Evolutionary conservation across 2,329 filamentous ascomycete genomes (phyloP), one percentile per base, ranked within the genome.

Genomic region (Fusarium pseudograminearum): DNA sequence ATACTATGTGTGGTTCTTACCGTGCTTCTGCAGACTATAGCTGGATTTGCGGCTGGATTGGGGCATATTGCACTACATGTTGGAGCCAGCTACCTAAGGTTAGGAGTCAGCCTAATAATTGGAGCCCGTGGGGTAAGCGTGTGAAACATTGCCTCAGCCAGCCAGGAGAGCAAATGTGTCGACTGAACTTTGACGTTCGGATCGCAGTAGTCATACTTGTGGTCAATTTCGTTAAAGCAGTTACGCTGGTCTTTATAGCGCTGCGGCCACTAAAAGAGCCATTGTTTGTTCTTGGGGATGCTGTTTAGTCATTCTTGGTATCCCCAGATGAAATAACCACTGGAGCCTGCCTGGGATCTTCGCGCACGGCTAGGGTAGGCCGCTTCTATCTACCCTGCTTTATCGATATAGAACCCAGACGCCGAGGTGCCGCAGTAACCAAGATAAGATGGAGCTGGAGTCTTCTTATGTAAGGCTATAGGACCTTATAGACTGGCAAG

Each of bases 401-500:
- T 16, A 26, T 44, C 2, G 9, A n/a, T 7, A 2, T 4, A 8
- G 7, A n/a, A 6, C 10, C 1, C 6, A 12, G 6, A n/a, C 2
- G 3, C 3, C 24, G 24, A 24, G 42, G 24, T 5, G 5, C 4
- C 6, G 42, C 42, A 14, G 42, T 45, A 8, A 45, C 24, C 2
- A 28, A 2, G 6, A 28, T 1, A 1, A 24, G 42, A 11, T 45
- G 24, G 42, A 3, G 0, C 3, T 45, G 2, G 5, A n/a, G 42
- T 9, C 7, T 24, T 14, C 15, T 24, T 8, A 14, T 28, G 42
- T 45, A 28, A 45, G 16, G 0, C 2, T 5, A 5, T 12, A 0
- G 2, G 0, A 5, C 9, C 22, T 2, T 30, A 6, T 30, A 30
- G 28, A 30, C 28, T 30, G 0, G 4, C 15, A 4, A n/a, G 7